Conservation (phyloP, 352 stramenopile species). For the Pythium sp. region DNA sequence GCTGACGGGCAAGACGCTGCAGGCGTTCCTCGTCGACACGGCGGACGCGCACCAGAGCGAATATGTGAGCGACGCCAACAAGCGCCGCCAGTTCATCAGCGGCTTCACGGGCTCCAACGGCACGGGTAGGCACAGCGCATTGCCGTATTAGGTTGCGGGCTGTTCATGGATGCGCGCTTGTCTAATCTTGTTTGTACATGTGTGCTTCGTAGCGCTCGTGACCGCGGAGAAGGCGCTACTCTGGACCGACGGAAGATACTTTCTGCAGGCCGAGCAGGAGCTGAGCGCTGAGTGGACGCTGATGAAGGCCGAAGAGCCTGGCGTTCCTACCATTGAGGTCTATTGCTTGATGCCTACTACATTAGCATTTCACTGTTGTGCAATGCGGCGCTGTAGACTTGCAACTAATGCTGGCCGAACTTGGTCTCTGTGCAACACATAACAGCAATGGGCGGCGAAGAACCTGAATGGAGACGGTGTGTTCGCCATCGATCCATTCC, state of each 20-base stretch:
- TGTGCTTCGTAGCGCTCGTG: slow-evolving; percentile 46
- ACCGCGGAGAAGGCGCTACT: slow-evolving; percentile 88
- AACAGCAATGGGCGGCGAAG: slow-evolving; percentile 65
- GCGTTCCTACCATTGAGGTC: slow-evolving; percentile 90
- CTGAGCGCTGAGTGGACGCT: slow-evolving; percentile 93
- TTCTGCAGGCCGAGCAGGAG: slow-evolving; percentile 94
- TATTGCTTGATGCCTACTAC: slow-evolving; percentile 17
- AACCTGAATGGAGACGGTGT: slow-evolving; percentile 55
- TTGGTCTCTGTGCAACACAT: background rate
- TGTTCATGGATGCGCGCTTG: background rate
- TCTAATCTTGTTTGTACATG: background rate
- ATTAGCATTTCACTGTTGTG: background rate
- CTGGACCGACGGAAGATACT: slow-evolving; percentile 99
- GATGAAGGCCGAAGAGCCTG: slow-evolving; percentile 93
- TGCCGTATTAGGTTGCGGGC: too few species aligned
- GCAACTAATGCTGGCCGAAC: background rate
- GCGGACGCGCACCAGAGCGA: slow-evolving; percentile 98
- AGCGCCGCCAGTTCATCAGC: slow-evolving; percentile 93
- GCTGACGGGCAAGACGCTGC: slow-evolving; percentile 49
- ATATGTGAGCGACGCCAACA: slow-evolving; percentile 96
- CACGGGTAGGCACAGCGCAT: slow-evolving; percentile 50
- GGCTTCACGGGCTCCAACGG: slow-evolving; percentile 97
- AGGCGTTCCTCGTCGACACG: slow-evolving; percentile 94
- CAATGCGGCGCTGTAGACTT: background rate
- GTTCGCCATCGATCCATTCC: slow-evolving; percentile 95